A percentile compares a stretch with the other conserved stretches of the same genome.
Evolutionary conservation across 441 rosid species (phyloP).

Genomic region (Gossypium davidsonii): DNA sequence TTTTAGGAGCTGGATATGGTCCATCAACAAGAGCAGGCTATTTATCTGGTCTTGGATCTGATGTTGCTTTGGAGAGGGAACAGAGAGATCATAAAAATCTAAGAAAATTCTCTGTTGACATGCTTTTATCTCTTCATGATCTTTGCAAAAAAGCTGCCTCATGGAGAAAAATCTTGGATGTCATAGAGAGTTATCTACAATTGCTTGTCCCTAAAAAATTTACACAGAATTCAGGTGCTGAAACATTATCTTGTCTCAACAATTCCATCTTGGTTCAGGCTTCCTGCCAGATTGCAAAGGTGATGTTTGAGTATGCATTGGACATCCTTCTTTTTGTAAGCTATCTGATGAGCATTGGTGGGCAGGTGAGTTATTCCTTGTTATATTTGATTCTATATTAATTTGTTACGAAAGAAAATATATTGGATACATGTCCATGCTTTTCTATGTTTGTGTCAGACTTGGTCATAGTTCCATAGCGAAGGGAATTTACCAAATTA

Average conservation of each 20-base stretch:
- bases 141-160: slow-evolving; percentile 61
- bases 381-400: neutral
- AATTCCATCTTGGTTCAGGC: slow-evolving; percentile 67
- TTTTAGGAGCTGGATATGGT: slow-evolving; percentile 73
- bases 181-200: slow-evolving; percentile 59
- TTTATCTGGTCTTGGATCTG: slow-evolving; percentile 49
- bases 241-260: slow-evolving; percentile 39
- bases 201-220: slow-evolving; percentile 74
- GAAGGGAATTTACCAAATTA: neutral
- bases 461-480: neutral
- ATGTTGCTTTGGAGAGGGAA: slow-evolving; percentile 64
- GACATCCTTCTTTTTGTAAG: slow-evolving; percentile 69
- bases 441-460: neutral
- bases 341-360: slow-evolving; percentile 71
- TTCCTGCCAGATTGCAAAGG: slow-evolving; percentile 72
- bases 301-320: slow-evolving; percentile 82
- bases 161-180: slow-evolving; percentile 69
- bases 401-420: neutral
- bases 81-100: slow-evolving; percentile 59
- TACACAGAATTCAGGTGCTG: slow-evolving; percentile 40
- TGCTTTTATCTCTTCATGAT: slow-evolving; percentile 65
- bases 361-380: slow-evolving; percentile 58
- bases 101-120: slow-evolving; percentile 69
- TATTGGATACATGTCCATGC: neutral
- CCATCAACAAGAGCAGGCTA: slow-evolving; percentile 38